Evolutionary conservation across 2,329 filamentous ascomycete species (phyloP), one percentile per base, ranked within the genome.

Genomic region (Alternaria novae-zelandiae): DNA sequence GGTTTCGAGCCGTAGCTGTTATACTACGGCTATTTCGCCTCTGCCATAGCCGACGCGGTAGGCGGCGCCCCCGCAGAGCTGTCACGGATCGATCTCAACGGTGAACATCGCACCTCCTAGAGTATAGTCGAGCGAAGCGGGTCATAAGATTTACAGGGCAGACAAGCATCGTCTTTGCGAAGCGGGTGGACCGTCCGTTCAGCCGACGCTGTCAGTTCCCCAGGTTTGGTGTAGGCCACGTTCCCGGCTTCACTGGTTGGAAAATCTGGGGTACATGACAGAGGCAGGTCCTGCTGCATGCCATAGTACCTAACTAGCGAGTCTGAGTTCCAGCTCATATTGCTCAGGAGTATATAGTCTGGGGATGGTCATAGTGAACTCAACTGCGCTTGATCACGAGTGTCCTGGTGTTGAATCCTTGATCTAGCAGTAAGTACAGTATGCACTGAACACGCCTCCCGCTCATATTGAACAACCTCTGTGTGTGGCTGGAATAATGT

Each of bases 1-100:
- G 59, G 59, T 59, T 63, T 63, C 32, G 36, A 51, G 54, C 58
- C 49, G 55, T 65, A 50, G 56, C 56, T 54, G 32, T 53, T 44
- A 26, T 23, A 59, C 60, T 63, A 63, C 50, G 58, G 61, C 45
- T 59, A 59, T 62, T 57, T 61, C 47, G 51, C 59, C 55, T 51
- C 55, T 54, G 20, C 49, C 59, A 59, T 54, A 68, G 53, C 57
- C 64, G 63, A 63, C 54, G 59, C 60, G 63, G 60, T 59, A 61
- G 59, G 62, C 63, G 46, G 61, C 26, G 44, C 43, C 59, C 43
- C 28, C 49, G 23, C 56, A 44, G 44, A 63, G 13, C 44, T 17
- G 49, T 43, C 58, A 67, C 13, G 58, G 61, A 62, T 62, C 60
- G 60, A 60, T 64, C 32, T 57, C 55, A 59, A 63, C 46, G 57